Evolutionary conservation across 257 asterid species (phyloP).

Genomic region (Ilex aquifolium): DNA sequence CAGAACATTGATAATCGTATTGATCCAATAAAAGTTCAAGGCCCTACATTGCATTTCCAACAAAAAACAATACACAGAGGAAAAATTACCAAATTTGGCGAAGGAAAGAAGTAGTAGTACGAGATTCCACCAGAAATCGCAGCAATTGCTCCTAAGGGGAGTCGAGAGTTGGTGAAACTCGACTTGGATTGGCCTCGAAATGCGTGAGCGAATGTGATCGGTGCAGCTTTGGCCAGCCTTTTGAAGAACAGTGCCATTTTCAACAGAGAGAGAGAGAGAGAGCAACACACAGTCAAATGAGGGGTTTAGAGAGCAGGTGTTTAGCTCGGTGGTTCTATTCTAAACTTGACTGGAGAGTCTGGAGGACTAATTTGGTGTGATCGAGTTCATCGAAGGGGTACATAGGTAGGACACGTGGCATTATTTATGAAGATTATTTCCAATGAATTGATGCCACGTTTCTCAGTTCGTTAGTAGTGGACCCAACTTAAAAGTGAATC

Average conservation of each 20-base stretch:
- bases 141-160: slow-evolving; percentile 71
- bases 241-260: slow-evolving; percentile 46
- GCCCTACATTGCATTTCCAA: slow-evolving; percentile 7
- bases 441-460: too few relatives aligned
- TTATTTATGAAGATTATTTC: too few relatives aligned
- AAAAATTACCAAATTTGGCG: slow-evolving; percentile 51
- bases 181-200: slow-evolving; percentile 35
- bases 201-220: slow-evolving; percentile 33
- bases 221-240: slow-evolving; percentile 51
- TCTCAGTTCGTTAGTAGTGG: too few relatives aligned
- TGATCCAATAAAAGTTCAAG: neutral
- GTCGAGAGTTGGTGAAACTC: slow-evolving; percentile 26
- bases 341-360: too few relatives aligned
- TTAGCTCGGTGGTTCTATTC: too few relatives aligned
- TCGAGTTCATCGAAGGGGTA: too few relatives aligned
- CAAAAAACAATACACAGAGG: slow-evolving; percentile 1
- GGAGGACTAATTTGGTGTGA: too few relatives aligned
- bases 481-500: too few relatives aligned
- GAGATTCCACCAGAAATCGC: slow-evolving; percentile 74
- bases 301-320: too few relatives aligned
- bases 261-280: neutral
- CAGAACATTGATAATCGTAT: neutral
- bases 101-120: slow-evolving; percentile 48
- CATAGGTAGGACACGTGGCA: too few relatives aligned
- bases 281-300: too few relatives aligned